These are phyloP conservation scores for Boechera divaricarpa DNA, from an alignment of 345 rosid genomes.

Conservation along the genomic window DNA sequence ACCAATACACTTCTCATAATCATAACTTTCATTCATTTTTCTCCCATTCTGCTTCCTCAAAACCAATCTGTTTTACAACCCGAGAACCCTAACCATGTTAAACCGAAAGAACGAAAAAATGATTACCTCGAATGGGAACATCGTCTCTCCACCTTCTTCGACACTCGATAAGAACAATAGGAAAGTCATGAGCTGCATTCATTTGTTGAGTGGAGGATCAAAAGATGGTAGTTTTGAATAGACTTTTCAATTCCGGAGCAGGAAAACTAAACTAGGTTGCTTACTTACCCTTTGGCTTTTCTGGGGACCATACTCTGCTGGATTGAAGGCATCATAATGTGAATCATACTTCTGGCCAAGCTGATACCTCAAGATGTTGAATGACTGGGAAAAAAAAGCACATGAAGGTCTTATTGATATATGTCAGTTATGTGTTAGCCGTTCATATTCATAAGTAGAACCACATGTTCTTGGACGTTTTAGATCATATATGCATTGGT, in stretches of 20 bases:
- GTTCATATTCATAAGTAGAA: neutral
- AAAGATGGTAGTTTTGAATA: neutral
- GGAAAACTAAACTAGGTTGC: neutral
- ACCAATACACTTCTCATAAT: slow-evolving; percentile 58
- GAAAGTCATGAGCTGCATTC: slow-evolving; percentile 61
- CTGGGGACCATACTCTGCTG: slow-evolving; percentile 64
- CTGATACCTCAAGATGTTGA: slow-evolving; percentile 75
- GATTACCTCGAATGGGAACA: slow-evolving; percentile 71
- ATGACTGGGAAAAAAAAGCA: slow-evolving; percentile 49
- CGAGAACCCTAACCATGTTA: neutral
- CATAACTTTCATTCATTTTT: slow-evolving; percentile 52
- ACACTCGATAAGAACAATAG: slow-evolving; percentile 67
- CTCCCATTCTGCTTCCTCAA: slow-evolving; percentile 53
- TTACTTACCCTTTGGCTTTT: slow-evolving; percentile 56
- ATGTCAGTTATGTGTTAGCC: too few species aligned
- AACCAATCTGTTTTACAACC: neutral
- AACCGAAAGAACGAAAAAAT: neutral
- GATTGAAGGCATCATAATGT: slow-evolving; percentile 70
- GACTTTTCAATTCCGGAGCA: neutral
- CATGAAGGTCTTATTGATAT: neutral
- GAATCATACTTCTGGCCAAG: slow-evolving; percentile 79
- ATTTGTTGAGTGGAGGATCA: slow-evolving; percentile 1
- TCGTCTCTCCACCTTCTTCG: slow-evolving; percentile 77
- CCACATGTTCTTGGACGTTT: slow-evolving; percentile 3
- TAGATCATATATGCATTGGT: neutral